A percentile compares a stretch with the other conserved stretches of the same genome.
Conservation (phyloP, 2,329 filamentous ascomycete genomes). For the Trichoderma koningiopsis region DNA sequence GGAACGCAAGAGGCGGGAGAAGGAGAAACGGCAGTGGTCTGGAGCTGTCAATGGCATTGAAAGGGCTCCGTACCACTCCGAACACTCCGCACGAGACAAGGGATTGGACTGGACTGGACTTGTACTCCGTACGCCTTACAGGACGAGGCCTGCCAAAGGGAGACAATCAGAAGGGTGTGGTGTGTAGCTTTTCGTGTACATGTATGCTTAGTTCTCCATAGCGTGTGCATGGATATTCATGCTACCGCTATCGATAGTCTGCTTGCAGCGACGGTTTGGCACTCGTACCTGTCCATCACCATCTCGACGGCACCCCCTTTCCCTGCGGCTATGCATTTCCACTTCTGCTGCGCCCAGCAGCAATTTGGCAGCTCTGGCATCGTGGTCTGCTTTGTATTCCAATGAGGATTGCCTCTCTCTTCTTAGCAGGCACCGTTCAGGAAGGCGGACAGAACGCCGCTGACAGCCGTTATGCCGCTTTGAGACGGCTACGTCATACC, state of each 20-base stretch:
- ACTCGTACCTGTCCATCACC: slow-evolving; percentile 11
- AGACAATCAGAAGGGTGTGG: neutral
- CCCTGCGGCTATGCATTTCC: neutral
- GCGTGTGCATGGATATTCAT: neutral
- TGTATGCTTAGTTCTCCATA: neutral
- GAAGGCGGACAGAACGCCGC: slow-evolving; percentile 7
- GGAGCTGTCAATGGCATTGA: neutral
- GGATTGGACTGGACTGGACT: neutral
- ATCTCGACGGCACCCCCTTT: neutral
- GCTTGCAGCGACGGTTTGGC: neutral
- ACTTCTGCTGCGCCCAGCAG: neutral
- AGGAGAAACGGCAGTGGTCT: neutral
- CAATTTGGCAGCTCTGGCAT: neutral
- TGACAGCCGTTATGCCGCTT: slow-evolving; percentile 16
- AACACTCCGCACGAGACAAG: slow-evolving; percentile 1
- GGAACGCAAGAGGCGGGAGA: neutral
- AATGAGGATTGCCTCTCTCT: neutral
- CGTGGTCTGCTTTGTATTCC: neutral
- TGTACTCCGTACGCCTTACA: neutral
- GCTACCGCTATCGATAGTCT: neutral
- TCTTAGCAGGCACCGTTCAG: neutral
- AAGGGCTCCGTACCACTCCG: neutral
- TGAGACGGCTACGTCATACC: slow-evolving; percentile 15
- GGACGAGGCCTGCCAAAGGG: neutral
- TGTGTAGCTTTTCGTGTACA: neutral